Evolutionary conservation across 73 alveolate species (phyloP), one percentile per base, ranked within the genome.

Genomic region (Breviolum minutum): DNA sequence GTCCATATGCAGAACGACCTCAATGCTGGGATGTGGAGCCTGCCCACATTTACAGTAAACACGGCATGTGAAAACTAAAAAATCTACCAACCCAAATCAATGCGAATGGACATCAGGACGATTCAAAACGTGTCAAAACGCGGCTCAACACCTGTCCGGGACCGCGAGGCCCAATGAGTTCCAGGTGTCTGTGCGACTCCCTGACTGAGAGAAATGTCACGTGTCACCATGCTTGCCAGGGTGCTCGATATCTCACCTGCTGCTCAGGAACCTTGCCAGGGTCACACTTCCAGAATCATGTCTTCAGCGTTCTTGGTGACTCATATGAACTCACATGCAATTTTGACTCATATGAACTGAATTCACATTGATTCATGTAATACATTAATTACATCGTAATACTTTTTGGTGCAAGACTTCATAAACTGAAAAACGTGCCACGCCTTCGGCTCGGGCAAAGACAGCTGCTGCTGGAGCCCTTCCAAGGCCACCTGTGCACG

Each of bases 221-320:
- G 9, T 24, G n/a, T 24, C 68, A n/a, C 20, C 40, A 19, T 89
- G 81, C 70, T 17, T 11, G 77, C 89, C 98, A 63, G 13, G 98
- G 91, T 10, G 60, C 98, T 0, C 98, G 98, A 60, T 74, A 76
- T 74, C 98, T 92, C 19, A 66, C 22, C 84, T 74, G 86, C 98
- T 92, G 91, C 54, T 92, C 91, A 5, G 98, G 98, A 13, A 92
- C 98, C 98, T 90, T 20, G 76, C 66, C 80, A 80, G 20, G 94
- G 24, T 27, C 61, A 10, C 89, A 9, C 1, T 62, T 26, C 14
- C n/a, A n/a, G n/a, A n/a, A n/a, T n/a, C n/a, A n/a, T n/a, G 54
- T 40, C 54, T 40, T 40, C 54, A 40, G 54, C 54, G 3, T 40
- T n/a, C n/a, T n/a, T 40, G 54, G 54, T 40, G 54, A 40, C 54